A percentile compares a stretch with the other conserved stretches of the same genome.
These are phyloP conservation scores for Wickerhamiella sergipiensis DNA, from an alignment of 805 yeast species.

Conservation along the genomic window DNA sequence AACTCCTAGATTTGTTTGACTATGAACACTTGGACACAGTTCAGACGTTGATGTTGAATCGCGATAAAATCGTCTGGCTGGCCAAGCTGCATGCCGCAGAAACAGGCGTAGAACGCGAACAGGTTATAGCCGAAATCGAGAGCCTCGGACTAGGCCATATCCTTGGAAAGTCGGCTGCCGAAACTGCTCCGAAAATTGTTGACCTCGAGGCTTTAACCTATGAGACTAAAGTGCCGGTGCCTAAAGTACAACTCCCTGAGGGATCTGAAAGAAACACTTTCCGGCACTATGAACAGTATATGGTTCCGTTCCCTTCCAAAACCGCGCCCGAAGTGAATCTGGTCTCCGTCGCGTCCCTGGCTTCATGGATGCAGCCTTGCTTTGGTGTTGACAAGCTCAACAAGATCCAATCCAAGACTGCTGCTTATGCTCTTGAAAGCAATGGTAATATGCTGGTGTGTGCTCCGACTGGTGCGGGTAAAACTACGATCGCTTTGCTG, in stretches of 20 bases:
- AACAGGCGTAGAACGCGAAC: constrained; percentile 26
- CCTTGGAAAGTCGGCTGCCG: constrained; percentile 15
- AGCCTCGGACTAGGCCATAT: constrained; percentile 7
- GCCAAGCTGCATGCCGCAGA: constrained; percentile 31
- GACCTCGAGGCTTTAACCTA: constrained; percentile 61
- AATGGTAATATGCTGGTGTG: constrained; percentile 70
- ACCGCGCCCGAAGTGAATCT: constrained; percentile 26
- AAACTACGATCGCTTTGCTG: constrained; percentile 90
- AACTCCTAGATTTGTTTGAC: constrained; percentile 40
- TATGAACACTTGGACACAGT: constrained; percentile 39
- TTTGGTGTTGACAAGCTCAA: constrained; percentile 68
- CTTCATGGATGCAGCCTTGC: constrained; percentile 69
- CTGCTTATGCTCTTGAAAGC: constrained; percentile 56
- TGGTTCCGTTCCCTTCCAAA: constrained; percentile 40
- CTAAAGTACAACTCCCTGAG: constrained; percentile 50
- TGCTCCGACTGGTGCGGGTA: constrained; percentile 99
- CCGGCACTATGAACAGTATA: constrained; percentile 72
- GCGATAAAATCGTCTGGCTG: constrained; percentile 42
- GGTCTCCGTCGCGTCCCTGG: constrained; percentile 48
- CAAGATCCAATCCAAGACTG: constrained; percentile 71
- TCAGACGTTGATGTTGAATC: constrained; percentile 35
- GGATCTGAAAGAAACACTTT: constrained; percentile 71
- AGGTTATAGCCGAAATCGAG: constrained; percentile 22
- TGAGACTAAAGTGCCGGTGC: constrained; percentile 54
- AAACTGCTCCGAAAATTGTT: constrained; percentile 34